Percentiles rank a stretch among this genome's conserved stretches.
Evolutionary conservation across 495 filamentous ascomycete species (phyloP).

Genomic region (Penicillium paxilli): DNA sequence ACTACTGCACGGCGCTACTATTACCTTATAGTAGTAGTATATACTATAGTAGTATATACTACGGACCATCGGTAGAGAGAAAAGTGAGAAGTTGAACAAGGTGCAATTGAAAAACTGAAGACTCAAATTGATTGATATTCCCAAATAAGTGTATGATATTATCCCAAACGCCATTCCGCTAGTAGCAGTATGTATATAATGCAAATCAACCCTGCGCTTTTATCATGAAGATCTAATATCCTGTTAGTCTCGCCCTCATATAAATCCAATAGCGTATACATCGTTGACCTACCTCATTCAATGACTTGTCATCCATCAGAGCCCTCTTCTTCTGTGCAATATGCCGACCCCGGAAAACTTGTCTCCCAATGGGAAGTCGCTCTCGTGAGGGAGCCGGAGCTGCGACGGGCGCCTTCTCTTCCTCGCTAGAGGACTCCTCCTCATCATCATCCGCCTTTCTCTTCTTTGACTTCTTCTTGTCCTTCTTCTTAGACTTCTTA

Average conservation of each 20-base stretch:
- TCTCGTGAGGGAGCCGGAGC: constrained; percentile 35
- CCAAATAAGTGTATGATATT: background rate
- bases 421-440: constrained; percentile 5
- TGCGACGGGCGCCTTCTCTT: constrained; percentile 18
- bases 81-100: no score
- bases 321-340: constrained; percentile 80
- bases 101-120: constrained; percentile 1
- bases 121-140: background rate
- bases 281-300: constrained; percentile 66
- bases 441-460: constrained; percentile 46
- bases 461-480: constrained; percentile 52
- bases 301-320: constrained; percentile 65
- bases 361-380: constrained; percentile 51
- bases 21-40: background rate
- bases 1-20: no score
- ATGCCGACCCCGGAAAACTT: constrained; percentile 65
- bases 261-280: background rate
- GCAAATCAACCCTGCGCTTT: constrained; percentile 42
- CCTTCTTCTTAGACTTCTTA: constrained; percentile 32
- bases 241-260: background rate
- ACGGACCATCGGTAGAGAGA: background rate
- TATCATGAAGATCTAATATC: constrained; percentile 69
- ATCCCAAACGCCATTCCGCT: constrained; percentile 9
- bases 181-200: constrained; percentile 5
- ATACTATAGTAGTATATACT: background rate